Evolutionary conservation across 2,329 filamentous ascomycete species (phyloP).

Genomic region (Alternaria gansuensis): DNA sequence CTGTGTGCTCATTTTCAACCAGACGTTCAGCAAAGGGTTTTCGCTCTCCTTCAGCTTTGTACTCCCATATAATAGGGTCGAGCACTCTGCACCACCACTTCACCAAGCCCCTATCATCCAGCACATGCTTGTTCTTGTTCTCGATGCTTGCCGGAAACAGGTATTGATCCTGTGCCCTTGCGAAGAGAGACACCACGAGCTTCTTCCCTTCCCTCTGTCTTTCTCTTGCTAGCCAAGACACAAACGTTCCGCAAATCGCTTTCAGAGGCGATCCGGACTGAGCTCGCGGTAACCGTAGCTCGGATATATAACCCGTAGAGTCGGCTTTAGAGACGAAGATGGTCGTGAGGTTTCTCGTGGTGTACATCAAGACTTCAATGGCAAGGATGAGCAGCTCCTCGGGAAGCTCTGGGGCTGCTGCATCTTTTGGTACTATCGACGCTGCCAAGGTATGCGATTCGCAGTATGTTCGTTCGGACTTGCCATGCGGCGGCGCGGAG

Average conservation of each 20-base stretch:
- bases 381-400: slow-evolving; percentile 77
- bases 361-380: slow-evolving; percentile 88
- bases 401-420: slow-evolving; percentile 27
- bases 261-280: slow-evolving; percentile 74
- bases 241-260: slow-evolving; percentile 75
- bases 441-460: slow-evolving; percentile 81
- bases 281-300: slow-evolving; percentile 64
- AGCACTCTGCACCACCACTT: slow-evolving; percentile 95
- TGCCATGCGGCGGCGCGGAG: slow-evolving; percentile 75
- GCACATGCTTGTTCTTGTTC: slow-evolving; percentile 84
- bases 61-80: slow-evolving; percentile 72
- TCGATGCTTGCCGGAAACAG: slow-evolving; percentile 92
- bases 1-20: slow-evolving; percentile 38
- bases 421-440: slow-evolving; percentile 56
- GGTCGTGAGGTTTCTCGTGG: slow-evolving; percentile 78
- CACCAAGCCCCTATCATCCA: slow-evolving; percentile 88
- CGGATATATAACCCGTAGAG: slow-evolving; percentile 85
- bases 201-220: slow-evolving; percentile 71
- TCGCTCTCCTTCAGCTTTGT: slow-evolving; percentile 55
- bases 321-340: slow-evolving; percentile 97
- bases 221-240: slow-evolving; percentile 75
- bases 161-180: slow-evolving; percentile 90
- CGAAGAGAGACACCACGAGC: slow-evolving; percentile 87
- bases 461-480: slow-evolving; percentile 80
- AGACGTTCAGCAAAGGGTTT: slow-evolving; percentile 45